A percentile compares a stretch with the other conserved stretches of the same genome.
phyloP scores from a whole-genome alignment of 2,329 filamentous ascomycete species.

The Ophiostoma sp. region DNA sequence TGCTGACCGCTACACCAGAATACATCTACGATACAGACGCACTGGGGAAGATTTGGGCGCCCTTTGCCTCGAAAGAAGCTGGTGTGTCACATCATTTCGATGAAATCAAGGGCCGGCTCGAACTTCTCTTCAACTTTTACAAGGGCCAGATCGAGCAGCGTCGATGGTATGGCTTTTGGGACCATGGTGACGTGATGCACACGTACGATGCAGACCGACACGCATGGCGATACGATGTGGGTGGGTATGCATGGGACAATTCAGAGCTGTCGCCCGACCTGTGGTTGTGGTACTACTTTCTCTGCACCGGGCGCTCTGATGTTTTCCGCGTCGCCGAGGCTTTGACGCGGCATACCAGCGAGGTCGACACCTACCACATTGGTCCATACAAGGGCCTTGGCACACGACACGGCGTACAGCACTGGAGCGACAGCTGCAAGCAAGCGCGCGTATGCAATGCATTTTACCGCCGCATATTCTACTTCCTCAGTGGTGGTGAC shows the following conservation, averaged over 20 bases:
- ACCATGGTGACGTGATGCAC: conserved; percentile 8
- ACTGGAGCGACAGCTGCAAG: conserved; percentile 14
- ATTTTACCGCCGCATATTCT: conserved; percentile 8
- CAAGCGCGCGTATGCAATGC: conserved; percentile 6
- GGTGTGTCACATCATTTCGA: not conserved
- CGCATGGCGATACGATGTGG: conserved; percentile 2
- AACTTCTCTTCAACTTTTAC: not conserved
- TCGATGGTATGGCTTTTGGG: conserved; percentile 10
- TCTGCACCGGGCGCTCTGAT: conserved; percentile 2
- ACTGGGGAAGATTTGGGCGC: not conserved
- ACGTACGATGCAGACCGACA: conserved; percentile 10
- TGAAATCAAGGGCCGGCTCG: not conserved
- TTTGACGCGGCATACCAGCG: conserved; percentile 1
- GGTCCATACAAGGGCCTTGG: conserved; percentile 7
- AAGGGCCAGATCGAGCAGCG: conserved; percentile 12
- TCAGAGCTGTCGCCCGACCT: conserved; percentile 6
- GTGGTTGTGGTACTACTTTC: conserved; percentile 8
- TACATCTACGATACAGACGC: not conserved
- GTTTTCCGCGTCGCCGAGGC: conserved; percentile 3
- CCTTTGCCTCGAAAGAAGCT: not conserved
- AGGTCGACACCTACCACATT: conserved; percentile 3
- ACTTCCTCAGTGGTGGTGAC: conserved; percentile 6
- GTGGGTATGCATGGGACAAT: conserved; percentile 11
- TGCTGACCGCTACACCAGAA: not conserved
- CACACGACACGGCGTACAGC: conserved; percentile 8